Base-by-base conservation (phyloP, 2,329 filamentous ascomycete species). In the Cladosporium austrohemisphaericum region DNA sequence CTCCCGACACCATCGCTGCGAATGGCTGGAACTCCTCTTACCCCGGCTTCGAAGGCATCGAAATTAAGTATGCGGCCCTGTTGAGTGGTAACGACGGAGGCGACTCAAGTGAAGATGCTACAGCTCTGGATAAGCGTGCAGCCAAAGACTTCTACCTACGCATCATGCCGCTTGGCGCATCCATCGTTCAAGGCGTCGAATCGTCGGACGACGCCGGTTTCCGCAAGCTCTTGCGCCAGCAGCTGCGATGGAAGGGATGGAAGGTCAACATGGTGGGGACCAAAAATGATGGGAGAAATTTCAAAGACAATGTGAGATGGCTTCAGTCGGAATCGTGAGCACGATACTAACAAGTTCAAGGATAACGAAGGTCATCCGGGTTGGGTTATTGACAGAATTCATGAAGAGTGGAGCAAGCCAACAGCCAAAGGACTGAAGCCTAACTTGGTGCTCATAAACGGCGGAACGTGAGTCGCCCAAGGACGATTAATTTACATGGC, bases 111-210 rank as follows among this genome's bases (percentile, higher is more conserved):
- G 8, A 38, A 9, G 13, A 9, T 25, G 19, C 19, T 14, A n/a
- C 35, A 25, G 35, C 2, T 10, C 19, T 38, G 6, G 35, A 3
- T 16, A 13, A 6, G 8, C 35, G 35, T 19, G 13, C 9, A 13
- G 35, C 35, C 11, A 38, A 38, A 23, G 35, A 38, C 11, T 25
- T 38, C 20, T 38, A 38, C 41, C 18, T 44, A 14, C 41, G 28
- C 16, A 22, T 44, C 14, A 5, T 44, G 26, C 26, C 41, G 2
- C 18, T 44, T 11, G 41, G 41, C 18, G 41, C 41, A 14, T 44
- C 41, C 14, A 44, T 44, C 10, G 28, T 29, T 5, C 29, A 32
- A 14, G 41, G 41, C 9, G 8, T 16, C 41, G 18, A 5, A 20
- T 44, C 41, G 9, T 33, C 29, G 18, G 41, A 44, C 41, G 26